Base-by-base conservation (phyloP, 805 yeast species). In the Saccharomycopsis lassenensis region DNA sequence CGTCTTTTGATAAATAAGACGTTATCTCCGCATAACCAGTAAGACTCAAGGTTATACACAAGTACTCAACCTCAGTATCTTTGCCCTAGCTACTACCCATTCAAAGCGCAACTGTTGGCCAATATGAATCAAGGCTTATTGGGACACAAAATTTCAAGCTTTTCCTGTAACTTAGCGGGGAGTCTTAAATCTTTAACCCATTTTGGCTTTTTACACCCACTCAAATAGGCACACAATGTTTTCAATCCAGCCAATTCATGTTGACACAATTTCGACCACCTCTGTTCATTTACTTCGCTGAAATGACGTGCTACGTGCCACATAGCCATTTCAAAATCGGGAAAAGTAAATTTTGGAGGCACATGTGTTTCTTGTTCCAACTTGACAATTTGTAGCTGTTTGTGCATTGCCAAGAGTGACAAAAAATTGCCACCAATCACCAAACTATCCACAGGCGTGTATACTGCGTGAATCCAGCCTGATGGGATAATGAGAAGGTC, bases 381-480 rank as follows among this genome's bases (percentile, higher is more conserved):
- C 6, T 67, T 60, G 36, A 69, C 69, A 6, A 84, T 67, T 32
- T 60, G 61, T 25, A 83, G 51, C 51, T 86, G 94, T 45, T 66
- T 76, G 15, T 63, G 60, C 44, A 84, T 56, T 48, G 77, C 77
- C 37, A 71, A 57, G 27, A 74, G 51, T 1, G 93, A 83, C 19
- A 86, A 58, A 52, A 77, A 86, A 52, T 86, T 86, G 0, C 96
- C 96, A 2, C 95, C 95, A 37, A 86, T 70, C 2, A 86, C 85
- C 2, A 85, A 58, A 0, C 93, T 71, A 51, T 86, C 94, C 11
- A 61, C 58, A 0, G 94, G 89, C 0, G 95, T 85, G 49, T 74
- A 74, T 0, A 86, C 96, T 0, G 91, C 76, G 55, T 86, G 95
- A 33, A 86, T 85, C 93, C 94, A 86, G 0, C 95, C 94, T 28